Percentiles rank a stretch among this genome's conserved stretches.
These are phyloP conservation scores for Orbilia ellipsospora DNA, from an alignment of 2,329 filamentous ascomycete species.

Conservation along the genomic window DNA sequence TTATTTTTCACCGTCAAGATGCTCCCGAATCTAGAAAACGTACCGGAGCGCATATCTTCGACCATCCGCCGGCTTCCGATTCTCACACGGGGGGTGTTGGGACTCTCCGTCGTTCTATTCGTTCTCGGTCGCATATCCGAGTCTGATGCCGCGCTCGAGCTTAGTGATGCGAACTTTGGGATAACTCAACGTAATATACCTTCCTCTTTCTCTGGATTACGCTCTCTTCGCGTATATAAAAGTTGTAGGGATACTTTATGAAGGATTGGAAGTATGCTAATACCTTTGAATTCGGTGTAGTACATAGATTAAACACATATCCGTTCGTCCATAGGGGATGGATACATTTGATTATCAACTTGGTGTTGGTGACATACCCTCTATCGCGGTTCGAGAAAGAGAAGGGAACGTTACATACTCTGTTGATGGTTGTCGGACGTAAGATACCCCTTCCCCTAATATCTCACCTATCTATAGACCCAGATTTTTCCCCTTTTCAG, in stretches of 20 bases:
- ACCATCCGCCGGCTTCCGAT: conserved; percentile 51
- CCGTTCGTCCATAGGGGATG: conserved; percentile 85
- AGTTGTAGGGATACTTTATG: no score
- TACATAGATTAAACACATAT: conserved; percentile 93
- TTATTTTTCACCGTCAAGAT: conserved; percentile 9
- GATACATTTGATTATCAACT: conserved; percentile 82
- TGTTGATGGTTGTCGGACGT: conserved; percentile 91
- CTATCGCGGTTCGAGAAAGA: conserved; percentile 93
- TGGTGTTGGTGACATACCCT: conserved; percentile 83
- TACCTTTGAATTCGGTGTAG: conserved; percentile 64
- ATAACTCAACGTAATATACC: conserved; percentile 37
- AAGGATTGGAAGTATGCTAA: no score
- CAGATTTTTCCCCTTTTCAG: no score
- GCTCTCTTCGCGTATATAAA: no score
- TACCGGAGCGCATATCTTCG: conserved; percentile 39
- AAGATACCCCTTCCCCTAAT: conserved; percentile 63
- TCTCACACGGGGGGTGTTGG: conserved; percentile 34
- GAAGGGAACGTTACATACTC: conserved; percentile 87
- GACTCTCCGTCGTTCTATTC: conserved; percentile 30
- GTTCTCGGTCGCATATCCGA: conserved; percentile 42
- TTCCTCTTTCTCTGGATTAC: background rate
- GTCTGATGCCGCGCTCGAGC: conserved; percentile 30
- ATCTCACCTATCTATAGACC: background rate
- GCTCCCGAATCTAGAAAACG: conserved; percentile 35
- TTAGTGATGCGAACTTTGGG: conserved; percentile 31